phyloP scores from a whole-genome alignment of 768 basidiomycete genomes.

The Sistotremastrum suecicum region DNA sequence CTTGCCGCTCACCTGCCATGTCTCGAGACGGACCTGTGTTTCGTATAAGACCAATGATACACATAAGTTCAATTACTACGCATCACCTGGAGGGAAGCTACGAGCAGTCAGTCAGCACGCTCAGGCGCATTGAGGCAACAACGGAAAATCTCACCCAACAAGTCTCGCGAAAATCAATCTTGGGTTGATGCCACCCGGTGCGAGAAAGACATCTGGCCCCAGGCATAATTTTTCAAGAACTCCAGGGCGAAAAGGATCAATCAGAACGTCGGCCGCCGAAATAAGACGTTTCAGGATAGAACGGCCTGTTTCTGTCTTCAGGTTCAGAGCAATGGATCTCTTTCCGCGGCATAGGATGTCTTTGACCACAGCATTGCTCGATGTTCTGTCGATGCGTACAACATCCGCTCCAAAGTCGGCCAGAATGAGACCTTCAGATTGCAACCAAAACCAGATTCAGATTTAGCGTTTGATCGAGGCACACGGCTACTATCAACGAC shows the following conservation, averaged over 20 bases:
- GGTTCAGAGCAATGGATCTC: conserved; percentile 57
- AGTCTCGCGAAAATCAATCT: conserved; percentile 62
- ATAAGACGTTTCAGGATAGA: conserved; percentile 45
- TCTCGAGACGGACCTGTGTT: conserved; percentile 47
- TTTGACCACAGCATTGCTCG: too few relatives aligned
- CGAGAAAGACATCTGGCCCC: conserved; percentile 62
- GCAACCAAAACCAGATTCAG: too few relatives aligned
- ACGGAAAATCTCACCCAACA: conserved; percentile 39
- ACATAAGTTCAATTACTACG: background rate
- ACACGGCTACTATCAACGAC: conserved; percentile 3
- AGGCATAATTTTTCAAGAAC: conserved; percentile 67
- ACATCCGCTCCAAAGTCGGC: conserved; percentile 73
- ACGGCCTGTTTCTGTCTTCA: conserved; percentile 46
- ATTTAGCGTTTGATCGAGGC: background rate
- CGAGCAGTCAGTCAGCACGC: background rate
- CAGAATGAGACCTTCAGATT: conserved; percentile 35
- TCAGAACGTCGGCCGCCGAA: conserved; percentile 56
- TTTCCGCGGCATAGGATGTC: conserved; percentile 61
- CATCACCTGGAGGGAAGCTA: conserved; percentile 54
- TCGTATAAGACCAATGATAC: background rate
- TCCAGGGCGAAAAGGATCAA: conserved; percentile 76
- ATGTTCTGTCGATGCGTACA: conserved; percentile 48
- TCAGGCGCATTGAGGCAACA: background rate
- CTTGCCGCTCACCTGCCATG: conserved; percentile 49
- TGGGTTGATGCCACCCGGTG: conserved; percentile 41